Evolutionary conservation across 2,329 filamentous ascomycete species (phyloP).

Genomic region (Aspergillus uvarum): DNA sequence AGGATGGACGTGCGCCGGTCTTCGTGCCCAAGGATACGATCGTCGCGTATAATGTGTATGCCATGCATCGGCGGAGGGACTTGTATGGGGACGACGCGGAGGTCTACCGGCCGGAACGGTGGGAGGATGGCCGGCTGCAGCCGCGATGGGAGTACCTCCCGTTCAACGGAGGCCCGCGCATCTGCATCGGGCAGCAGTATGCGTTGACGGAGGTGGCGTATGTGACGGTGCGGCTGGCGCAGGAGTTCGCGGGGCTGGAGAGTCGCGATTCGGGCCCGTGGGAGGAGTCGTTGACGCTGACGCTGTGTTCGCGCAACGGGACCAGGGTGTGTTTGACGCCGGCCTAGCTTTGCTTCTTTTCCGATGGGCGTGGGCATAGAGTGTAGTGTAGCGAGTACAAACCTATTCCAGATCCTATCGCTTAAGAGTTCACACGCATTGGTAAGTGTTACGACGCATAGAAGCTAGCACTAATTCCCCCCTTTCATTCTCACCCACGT

Average conservation of each 20-base stretch:
- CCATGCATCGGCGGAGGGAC: not conserved
- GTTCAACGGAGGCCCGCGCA: slow-evolving; percentile 32
- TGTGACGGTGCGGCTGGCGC: slow-evolving; percentile 7
- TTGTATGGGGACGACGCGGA: not conserved
- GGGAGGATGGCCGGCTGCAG: slow-evolving; percentile 21
- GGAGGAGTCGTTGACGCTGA: slow-evolving; percentile 10
- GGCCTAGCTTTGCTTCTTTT: too few relatives aligned
- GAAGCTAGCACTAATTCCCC: not conserved
- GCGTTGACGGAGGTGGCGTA: slow-evolving; percentile 10
- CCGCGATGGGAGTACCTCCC: slow-evolving; percentile 38
- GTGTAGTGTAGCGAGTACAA: too few relatives aligned
- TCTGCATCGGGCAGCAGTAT: slow-evolving; percentile 26
- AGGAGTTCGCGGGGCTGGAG: slow-evolving; percentile 4
- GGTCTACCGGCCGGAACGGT: slow-evolving; percentile 12
- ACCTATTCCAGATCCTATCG: too few relatives aligned
- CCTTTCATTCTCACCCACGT: slow-evolving; percentile 10
- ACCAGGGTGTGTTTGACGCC: not conserved
- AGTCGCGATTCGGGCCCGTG: slow-evolving; percentile 8
- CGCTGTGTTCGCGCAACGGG: not conserved
- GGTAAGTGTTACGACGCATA: too few relatives aligned
- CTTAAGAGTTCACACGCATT: too few relatives aligned
- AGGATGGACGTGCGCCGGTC: slow-evolving; percentile 2
- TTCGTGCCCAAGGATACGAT: not conserved
- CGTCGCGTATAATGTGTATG: not conserved
- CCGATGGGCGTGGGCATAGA: too few relatives aligned